Base-by-base conservation (phyloP, 2,329 filamentous ascomycete species). In the Fusarium liriodendri region DNA sequence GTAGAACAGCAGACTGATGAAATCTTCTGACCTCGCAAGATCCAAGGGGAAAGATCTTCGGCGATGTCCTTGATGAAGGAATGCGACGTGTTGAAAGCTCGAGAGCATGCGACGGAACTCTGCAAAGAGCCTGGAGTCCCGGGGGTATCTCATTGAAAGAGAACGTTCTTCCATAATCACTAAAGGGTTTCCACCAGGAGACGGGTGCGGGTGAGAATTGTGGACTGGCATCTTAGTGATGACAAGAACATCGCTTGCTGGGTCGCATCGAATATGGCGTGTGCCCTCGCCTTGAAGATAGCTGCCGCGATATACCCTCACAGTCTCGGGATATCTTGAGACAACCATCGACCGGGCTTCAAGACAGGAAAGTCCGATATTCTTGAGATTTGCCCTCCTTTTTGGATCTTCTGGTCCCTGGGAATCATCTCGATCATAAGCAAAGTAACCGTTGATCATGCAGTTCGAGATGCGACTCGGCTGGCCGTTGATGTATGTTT, bases 371-470 rank as follows among this genome's bases (percentile, higher is more conserved):
- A 62, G 64, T 9, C 33, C 55, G 20, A 63, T 32, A 20, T 22
- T 47, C 8, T n/a, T 25, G 3, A 63, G 18, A 7, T 25, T 27
- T 27, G 22, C 22, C 35, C 29, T 8, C 11, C 27, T 18, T 16
- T 16, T 35, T 8, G n/a, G 13, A 18, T 33, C 64, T 29, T 66
- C 58, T 3, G 37, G n/a, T 4, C 45, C 47, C 1, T 22, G 6
- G 9, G 14, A 22, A 11, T 47, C 42, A 5, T 20, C 5, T 8
- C 33, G 29, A 9, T 32, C 25, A 29, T 22, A 32, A 9, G 58
- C 16, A 33, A 66, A 66, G 35, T 66, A 66, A 2, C 64, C 64
- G 20, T 57, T 38, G 11, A 37, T 29, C 45, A 66, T 57, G 47
- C 64, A 66, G 4, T 27, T 27, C 5, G 64, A 54, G 8, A 18